These are phyloP conservation scores for Gaeumannomyces tritici DNA, from an alignment of 2,329 filamentous ascomycete genomes.

Conservation along the genomic window DNA sequence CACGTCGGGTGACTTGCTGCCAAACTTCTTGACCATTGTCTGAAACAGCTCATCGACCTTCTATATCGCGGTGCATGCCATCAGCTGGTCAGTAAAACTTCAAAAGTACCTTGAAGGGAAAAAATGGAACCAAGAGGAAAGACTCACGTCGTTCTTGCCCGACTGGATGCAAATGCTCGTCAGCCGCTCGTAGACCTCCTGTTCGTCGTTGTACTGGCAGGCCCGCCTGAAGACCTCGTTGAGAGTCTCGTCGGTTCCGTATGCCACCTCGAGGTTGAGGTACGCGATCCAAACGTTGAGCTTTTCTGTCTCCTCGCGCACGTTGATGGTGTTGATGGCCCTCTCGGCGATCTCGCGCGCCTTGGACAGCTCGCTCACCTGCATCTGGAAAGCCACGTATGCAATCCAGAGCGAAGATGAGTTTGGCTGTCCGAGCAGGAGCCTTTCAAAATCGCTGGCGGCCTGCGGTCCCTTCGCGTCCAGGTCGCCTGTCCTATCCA, in stretches of 20 bases:
- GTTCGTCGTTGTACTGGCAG: conserved; percentile 85
- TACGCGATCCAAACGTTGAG: conserved; percentile 91
- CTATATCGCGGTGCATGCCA: conserved; percentile 30
- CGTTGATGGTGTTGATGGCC: conserved; percentile 82
- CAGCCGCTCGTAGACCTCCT: conserved; percentile 81
- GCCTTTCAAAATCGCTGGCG: conserved; percentile 83
- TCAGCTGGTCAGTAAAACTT: background rate
- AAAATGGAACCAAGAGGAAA: background rate
- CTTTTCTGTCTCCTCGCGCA: conserved; percentile 85
- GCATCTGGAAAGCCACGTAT: conserved; percentile 98
- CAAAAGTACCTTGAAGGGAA: background rate
- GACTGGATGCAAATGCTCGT: conserved; percentile 94
- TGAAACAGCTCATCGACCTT: conserved; percentile 87
- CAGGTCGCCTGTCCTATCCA: conserved; percentile 87
- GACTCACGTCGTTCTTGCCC: conserved; percentile 67
- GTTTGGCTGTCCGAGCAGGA: conserved; percentile 85
- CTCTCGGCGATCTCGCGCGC: conserved; percentile 85
- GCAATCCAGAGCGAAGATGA: conserved; percentile 90
- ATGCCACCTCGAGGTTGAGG: conserved; percentile 88
- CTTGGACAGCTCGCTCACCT: conserved; percentile 79
- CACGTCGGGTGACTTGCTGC: conserved; percentile 66
- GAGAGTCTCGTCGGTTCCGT: conserved; percentile 72
- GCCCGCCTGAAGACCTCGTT: conserved; percentile 86
- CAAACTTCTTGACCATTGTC: conserved; percentile 78
- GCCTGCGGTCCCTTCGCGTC: conserved; percentile 84